phyloP scores from a whole-genome alignment of 805 yeast species.

The Suhomyces sp. region DNA sequence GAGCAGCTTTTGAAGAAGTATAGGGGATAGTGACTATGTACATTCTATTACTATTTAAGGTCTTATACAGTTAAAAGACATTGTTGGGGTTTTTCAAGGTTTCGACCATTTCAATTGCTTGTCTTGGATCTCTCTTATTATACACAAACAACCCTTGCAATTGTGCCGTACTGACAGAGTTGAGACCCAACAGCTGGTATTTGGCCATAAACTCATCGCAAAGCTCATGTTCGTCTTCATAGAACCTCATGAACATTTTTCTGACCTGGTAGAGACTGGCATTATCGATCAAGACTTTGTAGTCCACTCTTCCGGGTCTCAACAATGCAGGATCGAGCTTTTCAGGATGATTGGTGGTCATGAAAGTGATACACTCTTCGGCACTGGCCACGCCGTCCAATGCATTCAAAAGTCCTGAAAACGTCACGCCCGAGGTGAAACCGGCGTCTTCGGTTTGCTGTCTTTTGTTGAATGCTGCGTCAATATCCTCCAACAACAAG shows the following conservation, averaged over 20 bases:
- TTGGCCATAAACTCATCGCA: conserved; percentile 52
- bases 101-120: conserved; percentile 66
- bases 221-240: conserved; percentile 55
- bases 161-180: conserved; percentile 80
- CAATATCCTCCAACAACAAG: conserved; percentile 85
- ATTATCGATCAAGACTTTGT: conserved; percentile 75
- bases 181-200: conserved; percentile 44
- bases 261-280: conserved; percentile 81
- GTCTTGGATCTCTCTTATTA: conserved; percentile 77
- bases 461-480: conserved; percentile 89
- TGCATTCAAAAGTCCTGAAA: conserved; percentile 90
- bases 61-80: conserved; percentile 5
- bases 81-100: conserved; percentile 34
- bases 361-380: conserved; percentile 92
- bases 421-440: conserved; percentile 84
- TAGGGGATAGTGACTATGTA: conserved; percentile 28
- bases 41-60: conserved; percentile 1
- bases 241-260: conserved; percentile 85
- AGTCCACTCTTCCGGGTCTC: conserved; percentile 94
- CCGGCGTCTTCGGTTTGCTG: conserved; percentile 76
- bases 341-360: conserved; percentile 98
- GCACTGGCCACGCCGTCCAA: conserved; percentile 97
- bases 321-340: conserved; percentile 87
- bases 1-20: conserved; percentile 29
- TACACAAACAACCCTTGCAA: conserved; percentile 93